These are phyloP conservation scores for Liriodendron chinense DNA, from an alignment of 164 flowering plant species.

Conservation along the genomic window DNA sequence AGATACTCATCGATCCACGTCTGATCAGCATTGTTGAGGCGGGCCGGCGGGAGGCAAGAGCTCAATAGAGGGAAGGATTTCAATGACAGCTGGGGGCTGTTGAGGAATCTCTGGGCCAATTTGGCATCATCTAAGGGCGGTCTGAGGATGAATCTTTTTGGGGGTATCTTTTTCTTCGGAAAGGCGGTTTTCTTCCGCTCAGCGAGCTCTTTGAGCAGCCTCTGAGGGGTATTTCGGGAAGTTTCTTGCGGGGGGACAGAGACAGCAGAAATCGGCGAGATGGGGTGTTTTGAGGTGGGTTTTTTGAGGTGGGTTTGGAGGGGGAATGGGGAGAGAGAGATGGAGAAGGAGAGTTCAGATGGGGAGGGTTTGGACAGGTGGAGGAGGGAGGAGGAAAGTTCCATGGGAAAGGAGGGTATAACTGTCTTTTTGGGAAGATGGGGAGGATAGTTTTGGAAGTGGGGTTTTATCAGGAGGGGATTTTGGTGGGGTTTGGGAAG, in stretches of 20 bases:
- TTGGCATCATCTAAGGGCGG: slow-evolving; percentile 87
- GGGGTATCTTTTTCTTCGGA: slow-evolving; percentile 77
- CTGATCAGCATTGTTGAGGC: slow-evolving; percentile 77
- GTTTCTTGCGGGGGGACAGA: slow-evolving; percentile 39
- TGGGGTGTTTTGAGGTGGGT: slow-evolving; percentile 22
- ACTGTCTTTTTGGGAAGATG: background rate
- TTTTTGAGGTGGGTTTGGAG: slow-evolving; percentile 37
- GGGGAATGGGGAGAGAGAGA: slow-evolving; percentile 50
- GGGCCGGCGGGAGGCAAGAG: slow-evolving; percentile 78
- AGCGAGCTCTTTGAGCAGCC: slow-evolving; percentile 84
- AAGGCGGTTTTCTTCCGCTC: slow-evolving; percentile 63
- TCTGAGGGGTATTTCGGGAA: slow-evolving; percentile 74
- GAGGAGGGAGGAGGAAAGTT: slow-evolving; percentile 54
- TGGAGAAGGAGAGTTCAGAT: slow-evolving; percentile 54
- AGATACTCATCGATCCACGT: slow-evolving; percentile 95
- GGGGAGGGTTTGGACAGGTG: slow-evolving; percentile 23
- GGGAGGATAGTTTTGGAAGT: slow-evolving; percentile 1
- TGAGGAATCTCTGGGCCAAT: slow-evolving; percentile 73
- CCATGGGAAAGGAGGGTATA: slow-evolving; percentile 32
- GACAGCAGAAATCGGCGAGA: slow-evolving; percentile 40
- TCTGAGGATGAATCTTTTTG: slow-evolving; percentile 67
- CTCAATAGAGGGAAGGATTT: slow-evolving; percentile 84
- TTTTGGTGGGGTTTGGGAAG: background rate
- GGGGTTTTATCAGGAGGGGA: background rate
- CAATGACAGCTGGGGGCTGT: slow-evolving; percentile 88